These are phyloP conservation scores for Neonectria ditissima DNA, from an alignment of 2,329 filamentous ascomycete species.

Conservation along the genomic window DNA sequence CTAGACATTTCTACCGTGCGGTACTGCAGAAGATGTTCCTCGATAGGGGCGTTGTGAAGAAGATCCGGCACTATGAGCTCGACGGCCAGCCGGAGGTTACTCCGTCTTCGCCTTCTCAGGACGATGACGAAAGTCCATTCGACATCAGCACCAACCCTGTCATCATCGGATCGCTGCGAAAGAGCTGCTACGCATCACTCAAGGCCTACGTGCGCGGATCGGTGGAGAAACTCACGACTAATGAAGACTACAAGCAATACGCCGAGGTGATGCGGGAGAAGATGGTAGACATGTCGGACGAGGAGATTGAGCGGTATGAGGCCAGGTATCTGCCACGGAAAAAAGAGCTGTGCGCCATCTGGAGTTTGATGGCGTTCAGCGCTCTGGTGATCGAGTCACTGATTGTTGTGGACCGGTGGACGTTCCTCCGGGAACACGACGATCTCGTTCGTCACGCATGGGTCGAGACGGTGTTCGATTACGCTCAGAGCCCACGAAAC, in stretches of 20 bases:
- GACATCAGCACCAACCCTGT: conserved; percentile 78
- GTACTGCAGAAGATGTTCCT: conserved; percentile 93
- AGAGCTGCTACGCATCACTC: conserved; percentile 82
- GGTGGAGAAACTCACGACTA: conserved; percentile 76
- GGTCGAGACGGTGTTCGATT: conserved; percentile 96
- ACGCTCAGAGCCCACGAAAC: conserved; percentile 86
- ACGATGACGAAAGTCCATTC: conserved; percentile 55
- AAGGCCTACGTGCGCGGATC: conserved; percentile 83
- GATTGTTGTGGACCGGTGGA: conserved; percentile 91
- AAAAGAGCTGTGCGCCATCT: conserved; percentile 87
- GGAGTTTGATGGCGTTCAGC: conserved; percentile 97
- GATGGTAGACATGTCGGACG: conserved; percentile 77
- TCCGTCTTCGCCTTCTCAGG: conserved; percentile 27
- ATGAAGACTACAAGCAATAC: conserved; percentile 67
- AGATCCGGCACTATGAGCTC: conserved; percentile 58
- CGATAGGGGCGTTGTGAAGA: conserved; percentile 81
- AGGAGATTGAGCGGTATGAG: conserved; percentile 80
- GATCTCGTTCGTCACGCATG: conserved; percentile 79
- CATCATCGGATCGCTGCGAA: conserved; percentile 86
- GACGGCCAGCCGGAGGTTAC: conserved; percentile 41
- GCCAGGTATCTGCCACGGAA: conserved; percentile 71
- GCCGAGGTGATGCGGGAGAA: conserved; percentile 72
- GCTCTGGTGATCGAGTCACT: conserved; percentile 89
- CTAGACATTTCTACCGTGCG: conserved; percentile 91
- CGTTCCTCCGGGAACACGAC: conserved; percentile 83